These are phyloP conservation scores for Escallonia rubra DNA, from an alignment of 129 eudicot genomes.

Conservation along the genomic window DNA sequence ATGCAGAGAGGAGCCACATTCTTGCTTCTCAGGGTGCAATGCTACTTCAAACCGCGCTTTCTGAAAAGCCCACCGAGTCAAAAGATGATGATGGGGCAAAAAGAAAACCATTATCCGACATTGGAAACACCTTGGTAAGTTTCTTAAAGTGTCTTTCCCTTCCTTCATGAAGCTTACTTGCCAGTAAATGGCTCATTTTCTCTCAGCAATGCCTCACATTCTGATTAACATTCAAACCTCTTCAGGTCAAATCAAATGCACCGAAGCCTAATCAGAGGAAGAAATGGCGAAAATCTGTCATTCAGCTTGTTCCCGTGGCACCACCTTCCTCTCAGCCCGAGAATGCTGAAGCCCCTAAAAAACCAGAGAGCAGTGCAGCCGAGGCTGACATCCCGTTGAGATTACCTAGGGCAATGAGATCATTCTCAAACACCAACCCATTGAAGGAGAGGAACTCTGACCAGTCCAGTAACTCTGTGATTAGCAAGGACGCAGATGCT, in stretches of 20 bases:
- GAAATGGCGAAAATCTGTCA: slow-evolving; percentile 65
- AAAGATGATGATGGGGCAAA: slow-evolving; percentile 26
- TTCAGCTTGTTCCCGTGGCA: slow-evolving; percentile 62
- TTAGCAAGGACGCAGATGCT: slow-evolving; percentile 30
- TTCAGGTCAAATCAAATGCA: slow-evolving; percentile 55
- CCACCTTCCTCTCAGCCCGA: slow-evolving; percentile 40
- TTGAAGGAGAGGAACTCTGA: slow-evolving; percentile 65
- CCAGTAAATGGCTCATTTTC: neutral
- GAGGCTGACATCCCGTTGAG: slow-evolving; percentile 53
- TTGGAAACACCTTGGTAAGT: slow-evolving; percentile 71
- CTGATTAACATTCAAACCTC: slow-evolving; percentile 2
- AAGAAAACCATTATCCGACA: slow-evolving; percentile 86
- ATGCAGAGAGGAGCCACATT: slow-evolving; percentile 22
- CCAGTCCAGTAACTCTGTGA: slow-evolving; percentile 18
- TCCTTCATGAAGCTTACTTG: neutral
- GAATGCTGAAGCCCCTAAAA: slow-evolving; percentile 32
- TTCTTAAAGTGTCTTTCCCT: neutral
- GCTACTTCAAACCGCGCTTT: slow-evolving; percentile 62
- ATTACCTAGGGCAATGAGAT: slow-evolving; percentile 81
- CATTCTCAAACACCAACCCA: slow-evolving; percentile 35
- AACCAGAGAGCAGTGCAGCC: slow-evolving; percentile 31
- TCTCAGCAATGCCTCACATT: neutral
- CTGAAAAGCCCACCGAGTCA: slow-evolving; percentile 44
- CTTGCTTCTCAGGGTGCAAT: slow-evolving; percentile 82
- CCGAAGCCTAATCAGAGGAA: slow-evolving; percentile 59